Conservation (phyloP, 352 stramenopile genomes). For the Globisporangium ultimum region DNA sequence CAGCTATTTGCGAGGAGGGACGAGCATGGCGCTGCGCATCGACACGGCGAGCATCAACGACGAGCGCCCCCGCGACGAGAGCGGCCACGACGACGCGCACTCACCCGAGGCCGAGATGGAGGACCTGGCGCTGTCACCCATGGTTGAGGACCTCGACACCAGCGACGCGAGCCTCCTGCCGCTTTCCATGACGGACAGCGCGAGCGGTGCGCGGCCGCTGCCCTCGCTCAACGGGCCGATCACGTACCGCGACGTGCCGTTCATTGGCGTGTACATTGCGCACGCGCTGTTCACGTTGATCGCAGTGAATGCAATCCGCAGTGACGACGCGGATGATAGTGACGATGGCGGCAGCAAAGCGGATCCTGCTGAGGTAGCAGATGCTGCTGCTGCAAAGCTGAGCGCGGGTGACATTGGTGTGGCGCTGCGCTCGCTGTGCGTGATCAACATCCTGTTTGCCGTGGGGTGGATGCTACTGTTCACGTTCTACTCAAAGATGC, state of each 20-base stretch:
- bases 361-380: no score
- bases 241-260: slow-evolving; percentile 58
- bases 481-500: slow-evolving; percentile 69
- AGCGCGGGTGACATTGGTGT: slow-evolving; percentile 44
- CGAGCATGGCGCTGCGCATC: slow-evolving; percentile 14
- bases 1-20: no score
- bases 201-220: slow-evolving; percentile 48
- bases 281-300: slow-evolving; percentile 54
- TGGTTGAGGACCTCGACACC: slow-evolving; percentile 25
- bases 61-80: slow-evolving; percentile 1
- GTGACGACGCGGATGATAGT: slow-evolving; percentile 17
- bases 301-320: slow-evolving; percentile 38
- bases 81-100: background rate
- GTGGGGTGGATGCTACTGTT: slow-evolving; percentile 75
- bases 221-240: slow-evolving; percentile 58
- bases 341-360: background rate
- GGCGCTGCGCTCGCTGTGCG: slow-evolving; percentile 56
- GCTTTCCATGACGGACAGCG: slow-evolving; percentile 66
- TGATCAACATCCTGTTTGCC: slow-evolving; percentile 69
- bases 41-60: slow-evolving; percentile 16
- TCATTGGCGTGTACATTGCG: slow-evolving; percentile 42
- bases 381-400: slow-evolving; percentile 21
- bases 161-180: slow-evolving; percentile 41
- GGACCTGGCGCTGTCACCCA: slow-evolving; percentile 55
- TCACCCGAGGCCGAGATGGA: slow-evolving; percentile 36